phyloP scores from a whole-genome alignment of 306 rosid genomes.

The Acacia confusa region DNA sequence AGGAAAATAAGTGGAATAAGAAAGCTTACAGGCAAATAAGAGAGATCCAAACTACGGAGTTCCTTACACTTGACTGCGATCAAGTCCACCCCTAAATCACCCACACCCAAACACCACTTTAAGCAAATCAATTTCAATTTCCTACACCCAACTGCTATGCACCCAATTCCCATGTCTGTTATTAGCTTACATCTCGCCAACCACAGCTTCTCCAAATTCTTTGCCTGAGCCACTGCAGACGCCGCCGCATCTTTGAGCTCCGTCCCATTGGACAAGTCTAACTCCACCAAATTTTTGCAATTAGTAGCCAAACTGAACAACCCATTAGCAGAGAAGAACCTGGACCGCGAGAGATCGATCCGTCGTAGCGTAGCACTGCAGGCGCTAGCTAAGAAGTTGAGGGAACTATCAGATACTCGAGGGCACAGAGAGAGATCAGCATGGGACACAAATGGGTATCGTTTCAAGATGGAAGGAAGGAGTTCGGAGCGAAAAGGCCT shows the following conservation, averaged over 20 bases:
- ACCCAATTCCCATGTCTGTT: constrained; percentile 90
- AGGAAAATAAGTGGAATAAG: background rate
- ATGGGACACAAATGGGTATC: constrained; percentile 46
- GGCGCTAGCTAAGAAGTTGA: constrained; percentile 41
- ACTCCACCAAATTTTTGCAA: constrained; percentile 65
- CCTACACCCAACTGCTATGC: constrained; percentile 88
- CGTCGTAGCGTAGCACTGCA: constrained; percentile 48
- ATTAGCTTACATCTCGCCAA: constrained; percentile 71
- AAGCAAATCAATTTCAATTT: constrained; percentile 65
- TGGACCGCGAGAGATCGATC: constrained; percentile 74
- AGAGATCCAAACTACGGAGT: constrained; percentile 70
- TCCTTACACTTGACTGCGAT: constrained; percentile 83
- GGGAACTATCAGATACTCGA: constrained; percentile 50
- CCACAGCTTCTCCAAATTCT: constrained; percentile 73
- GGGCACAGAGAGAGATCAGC: constrained; percentile 78
- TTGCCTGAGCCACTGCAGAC: constrained; percentile 71
- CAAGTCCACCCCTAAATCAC: constrained; percentile 82
- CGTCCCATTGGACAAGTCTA: constrained; percentile 81
- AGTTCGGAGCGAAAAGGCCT: constrained; percentile 67
- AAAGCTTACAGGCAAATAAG: constrained; percentile 72
- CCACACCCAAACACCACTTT: constrained; percentile 87
- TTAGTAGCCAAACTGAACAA: constrained; percentile 40
- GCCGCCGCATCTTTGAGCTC: constrained; percentile 64
- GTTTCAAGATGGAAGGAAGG: constrained; percentile 46
- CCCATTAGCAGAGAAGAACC: constrained; percentile 62